A percentile compares a stretch with the other conserved stretches of the same genome.
These are phyloP conservation scores for Hypoxylon sp. DNA, from an alignment of 2,329 filamentous ascomycete genomes.

Conservation along the genomic window DNA sequence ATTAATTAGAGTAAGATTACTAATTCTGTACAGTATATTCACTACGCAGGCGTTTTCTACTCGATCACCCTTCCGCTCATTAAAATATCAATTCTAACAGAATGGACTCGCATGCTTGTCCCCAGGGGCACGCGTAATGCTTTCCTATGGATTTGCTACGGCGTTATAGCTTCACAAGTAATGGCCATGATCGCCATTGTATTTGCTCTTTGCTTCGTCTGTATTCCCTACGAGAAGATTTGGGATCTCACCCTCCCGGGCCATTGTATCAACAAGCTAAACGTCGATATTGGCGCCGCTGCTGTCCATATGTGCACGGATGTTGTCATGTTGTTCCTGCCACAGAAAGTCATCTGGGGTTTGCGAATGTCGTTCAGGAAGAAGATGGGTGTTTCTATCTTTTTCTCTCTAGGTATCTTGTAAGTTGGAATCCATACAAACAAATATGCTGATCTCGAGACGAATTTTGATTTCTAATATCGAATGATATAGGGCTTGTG, in stretches of 20 bases:
- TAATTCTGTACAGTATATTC: conserved; percentile 45
- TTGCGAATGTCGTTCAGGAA: conserved; percentile 53
- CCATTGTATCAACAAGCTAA: conserved; percentile 44
- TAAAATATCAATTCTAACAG: conserved; percentile 60
- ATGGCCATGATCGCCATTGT: conserved; percentile 42
- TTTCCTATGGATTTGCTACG: conserved; percentile 48
- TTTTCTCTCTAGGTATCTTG: conserved; percentile 55
- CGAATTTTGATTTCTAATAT: conserved; percentile 25
- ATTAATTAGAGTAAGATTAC: background rate
- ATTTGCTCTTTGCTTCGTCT: conserved; percentile 47
- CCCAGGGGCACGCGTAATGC: conserved; percentile 48
- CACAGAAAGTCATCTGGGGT: conserved; percentile 54
- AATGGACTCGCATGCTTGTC: conserved; percentile 58
- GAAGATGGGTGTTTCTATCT: conserved; percentile 53
- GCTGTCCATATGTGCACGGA: conserved; percentile 51
- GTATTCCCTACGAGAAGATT: conserved; percentile 49
- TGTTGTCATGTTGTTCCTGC: conserved; percentile 52
- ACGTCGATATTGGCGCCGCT: conserved; percentile 45
- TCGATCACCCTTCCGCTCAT: conserved; percentile 57
- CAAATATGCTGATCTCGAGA: background rate
- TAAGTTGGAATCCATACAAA: conserved; percentile 30
- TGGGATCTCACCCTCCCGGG: conserved; percentile 50
- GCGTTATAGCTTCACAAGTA: conserved; percentile 44
- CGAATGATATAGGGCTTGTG: conserved; percentile 56
- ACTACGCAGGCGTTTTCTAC: conserved; percentile 55